Percentiles rank a stretch among this genome's conserved stretches.
phyloP scores from a whole-genome alignment of 176 grass and related monocot species.

The Raddia distichophylla region DNA sequence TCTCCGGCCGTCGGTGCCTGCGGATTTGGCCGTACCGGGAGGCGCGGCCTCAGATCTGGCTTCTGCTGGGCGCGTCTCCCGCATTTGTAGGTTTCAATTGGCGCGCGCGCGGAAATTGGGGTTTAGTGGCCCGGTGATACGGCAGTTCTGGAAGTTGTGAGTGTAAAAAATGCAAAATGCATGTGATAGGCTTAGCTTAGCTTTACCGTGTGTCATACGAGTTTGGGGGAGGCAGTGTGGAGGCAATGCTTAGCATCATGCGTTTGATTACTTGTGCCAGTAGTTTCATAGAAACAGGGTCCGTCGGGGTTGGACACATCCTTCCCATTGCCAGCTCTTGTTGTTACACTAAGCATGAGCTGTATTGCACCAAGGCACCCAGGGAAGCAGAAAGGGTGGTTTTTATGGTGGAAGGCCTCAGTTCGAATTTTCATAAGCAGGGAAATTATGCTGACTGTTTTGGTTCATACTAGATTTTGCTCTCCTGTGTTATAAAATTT shows the following conservation, averaged over 20 bases:
- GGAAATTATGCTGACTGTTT: neutral
- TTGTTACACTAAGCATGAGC: neutral
- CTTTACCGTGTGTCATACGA: neutral
- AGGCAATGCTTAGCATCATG: neutral
- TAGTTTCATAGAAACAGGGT: neutral
- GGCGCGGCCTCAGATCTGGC: conserved; percentile 40
- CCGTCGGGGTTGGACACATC: neutral
- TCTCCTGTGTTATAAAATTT: neutral
- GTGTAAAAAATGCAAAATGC: neutral
- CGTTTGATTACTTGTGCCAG: neutral
- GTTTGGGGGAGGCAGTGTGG: neutral
- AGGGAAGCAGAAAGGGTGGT: neutral
- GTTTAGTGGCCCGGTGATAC: conserved; percentile 22
- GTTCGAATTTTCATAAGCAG: neutral
- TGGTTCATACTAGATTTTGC: neutral
- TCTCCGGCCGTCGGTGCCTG: neutral
- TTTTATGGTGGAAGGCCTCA: neutral
- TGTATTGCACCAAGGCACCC: neutral
- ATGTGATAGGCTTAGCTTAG: neutral
- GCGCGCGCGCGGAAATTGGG: conserved; percentile 33
- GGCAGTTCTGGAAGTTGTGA: neutral
- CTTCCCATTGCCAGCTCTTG: neutral
- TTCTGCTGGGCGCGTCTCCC: neutral
- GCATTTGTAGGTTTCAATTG: neutral
- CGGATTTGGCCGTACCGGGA: conserved; percentile 32